These are phyloP conservation scores for Zizania latifolia DNA, from an alignment of 176 grass and related monocot genomes.

Conservation along the genomic window DNA sequence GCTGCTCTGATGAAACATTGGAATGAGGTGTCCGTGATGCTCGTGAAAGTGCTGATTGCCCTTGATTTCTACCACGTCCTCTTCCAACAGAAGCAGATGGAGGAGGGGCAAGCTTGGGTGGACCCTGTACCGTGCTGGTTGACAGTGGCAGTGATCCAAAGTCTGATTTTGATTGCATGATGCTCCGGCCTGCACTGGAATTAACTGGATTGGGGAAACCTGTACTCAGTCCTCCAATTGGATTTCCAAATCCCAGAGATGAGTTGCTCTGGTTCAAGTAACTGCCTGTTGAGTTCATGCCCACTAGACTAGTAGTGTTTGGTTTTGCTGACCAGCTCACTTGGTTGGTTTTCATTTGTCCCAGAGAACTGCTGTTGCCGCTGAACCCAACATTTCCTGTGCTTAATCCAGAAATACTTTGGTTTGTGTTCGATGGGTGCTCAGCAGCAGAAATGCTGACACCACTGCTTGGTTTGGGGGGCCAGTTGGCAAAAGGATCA, in stretches of 20 bases:
- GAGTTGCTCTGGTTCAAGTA: constrained; percentile 46
- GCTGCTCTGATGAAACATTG: constrained; percentile 51
- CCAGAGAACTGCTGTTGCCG: constrained; percentile 37
- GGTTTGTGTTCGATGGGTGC: constrained; percentile 28
- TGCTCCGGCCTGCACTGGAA: constrained; percentile 32
- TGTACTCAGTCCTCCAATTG: constrained; percentile 33
- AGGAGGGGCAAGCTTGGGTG: constrained; percentile 77
- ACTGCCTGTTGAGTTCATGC: constrained; percentile 39
- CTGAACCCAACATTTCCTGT: constrained; percentile 33
- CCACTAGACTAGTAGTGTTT: constrained; percentile 30
- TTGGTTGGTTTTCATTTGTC: constrained; percentile 50
- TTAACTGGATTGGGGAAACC: constrained; percentile 28
- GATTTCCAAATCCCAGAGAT: constrained; percentile 43
- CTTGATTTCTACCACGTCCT: constrained; percentile 87
- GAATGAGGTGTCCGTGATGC: constrained; percentile 51
- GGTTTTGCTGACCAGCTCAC: constrained; percentile 33
- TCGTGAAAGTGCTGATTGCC: constrained; percentile 62
- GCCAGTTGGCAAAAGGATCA: constrained; percentile 99
- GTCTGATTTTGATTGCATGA: constrained; percentile 41
- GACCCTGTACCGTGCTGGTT: constrained; percentile 26
- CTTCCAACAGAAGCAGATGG: constrained; percentile 73
- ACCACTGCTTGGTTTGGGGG: constrained; percentile 46
- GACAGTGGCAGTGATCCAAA: constrained; percentile 44
- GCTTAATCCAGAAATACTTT: constrained; percentile 38
- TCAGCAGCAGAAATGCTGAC: constrained; percentile 26